phyloP scores from a whole-genome alignment of 805 yeast genomes.

The Wickerhamiella australiensis region DNA sequence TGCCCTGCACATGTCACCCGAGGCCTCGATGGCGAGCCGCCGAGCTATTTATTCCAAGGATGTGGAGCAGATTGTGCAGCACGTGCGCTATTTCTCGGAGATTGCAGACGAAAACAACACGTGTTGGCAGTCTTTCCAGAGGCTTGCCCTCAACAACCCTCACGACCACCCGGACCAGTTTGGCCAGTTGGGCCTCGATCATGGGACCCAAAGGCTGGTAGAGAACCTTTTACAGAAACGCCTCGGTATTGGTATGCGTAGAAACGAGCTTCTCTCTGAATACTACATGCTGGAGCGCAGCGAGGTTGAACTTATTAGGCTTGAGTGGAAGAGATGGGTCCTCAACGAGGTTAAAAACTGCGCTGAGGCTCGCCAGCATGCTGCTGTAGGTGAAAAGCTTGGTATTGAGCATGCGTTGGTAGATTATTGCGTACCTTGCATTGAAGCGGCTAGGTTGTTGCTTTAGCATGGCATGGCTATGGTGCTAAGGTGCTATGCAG shows the following conservation, averaged over 20 bases:
- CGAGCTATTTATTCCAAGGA: conserved; percentile 13
- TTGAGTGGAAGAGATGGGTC: conserved; percentile 10
- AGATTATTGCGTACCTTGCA: conserved; percentile 6
- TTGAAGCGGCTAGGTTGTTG: conserved; percentile 1
- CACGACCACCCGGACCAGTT: neutral
- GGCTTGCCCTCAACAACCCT: conserved; percentile 1
- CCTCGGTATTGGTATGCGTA: neutral
- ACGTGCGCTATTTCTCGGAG: neutral
- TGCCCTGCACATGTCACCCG: conserved; percentile 9
- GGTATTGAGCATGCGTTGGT: neutral
- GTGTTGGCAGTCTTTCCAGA: conserved; percentile 6
- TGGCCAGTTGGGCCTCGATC: neutral
- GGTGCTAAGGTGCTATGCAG: no score
- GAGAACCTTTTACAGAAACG: neutral
- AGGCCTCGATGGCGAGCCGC: neutral
- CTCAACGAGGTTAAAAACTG: conserved; percentile 7
- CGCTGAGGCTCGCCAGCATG: conserved; percentile 1
- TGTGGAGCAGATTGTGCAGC: conserved; percentile 12
- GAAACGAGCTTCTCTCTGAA: conserved; percentile 3
- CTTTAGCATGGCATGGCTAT: neutral
- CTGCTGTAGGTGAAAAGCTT: neutral
- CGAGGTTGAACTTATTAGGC: neutral
- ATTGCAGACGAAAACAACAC: neutral
- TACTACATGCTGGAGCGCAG: neutral
- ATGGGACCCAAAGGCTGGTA: neutral